These are phyloP conservation scores for Phlyctochytrium bullatum DNA, from an alignment of 192 early-diverging fungal species.

Conservation along the genomic window DNA sequence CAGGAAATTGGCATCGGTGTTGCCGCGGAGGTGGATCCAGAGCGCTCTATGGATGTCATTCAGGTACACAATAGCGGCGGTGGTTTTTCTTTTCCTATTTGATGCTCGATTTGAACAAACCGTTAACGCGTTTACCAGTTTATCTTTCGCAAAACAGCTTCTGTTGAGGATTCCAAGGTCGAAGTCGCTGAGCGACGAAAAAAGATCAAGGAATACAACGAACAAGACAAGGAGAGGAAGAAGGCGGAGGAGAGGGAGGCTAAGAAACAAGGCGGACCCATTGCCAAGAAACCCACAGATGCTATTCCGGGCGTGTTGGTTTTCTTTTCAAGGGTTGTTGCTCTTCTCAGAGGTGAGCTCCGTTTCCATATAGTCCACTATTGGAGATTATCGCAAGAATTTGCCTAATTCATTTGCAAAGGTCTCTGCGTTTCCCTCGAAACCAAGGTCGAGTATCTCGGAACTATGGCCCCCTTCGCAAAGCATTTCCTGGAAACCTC, in stretches of 20 bases:
- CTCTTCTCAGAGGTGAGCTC: conserved; percentile 16
- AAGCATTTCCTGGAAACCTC: conserved; percentile 10
- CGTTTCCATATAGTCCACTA: neutral
- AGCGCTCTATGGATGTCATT: conserved; percentile 27
- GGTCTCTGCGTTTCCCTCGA: conserved; percentile 18
- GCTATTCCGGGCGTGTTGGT: conserved; percentile 33
- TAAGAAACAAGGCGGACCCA: neutral
- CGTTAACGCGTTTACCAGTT: conserved; percentile 5
- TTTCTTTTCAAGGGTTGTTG: conserved; percentile 27
- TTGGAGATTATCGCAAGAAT: too few relatives aligned
- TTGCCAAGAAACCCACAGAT: conserved; percentile 13
- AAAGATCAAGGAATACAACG: conserved; percentile 13
- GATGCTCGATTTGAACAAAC: neutral
- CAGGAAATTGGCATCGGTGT: conserved; percentile 27
- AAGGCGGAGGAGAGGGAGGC: conserved; percentile 14
- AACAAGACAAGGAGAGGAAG: conserved; percentile 17
- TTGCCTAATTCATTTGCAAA: neutral
- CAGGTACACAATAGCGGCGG: conserved; percentile 7
- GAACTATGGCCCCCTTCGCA: conserved; percentile 36
- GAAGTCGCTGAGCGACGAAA: conserved; percentile 14
- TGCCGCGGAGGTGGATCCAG: conserved; percentile 3
- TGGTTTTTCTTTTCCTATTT: too few relatives aligned
- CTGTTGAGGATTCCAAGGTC: conserved; percentile 6
- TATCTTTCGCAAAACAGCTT: conserved; percentile 12
- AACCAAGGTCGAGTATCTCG: conserved; percentile 16